phyloP scores from a whole-genome alignment of 257 asterid genomes.

The Solanum virginianum region DNA sequence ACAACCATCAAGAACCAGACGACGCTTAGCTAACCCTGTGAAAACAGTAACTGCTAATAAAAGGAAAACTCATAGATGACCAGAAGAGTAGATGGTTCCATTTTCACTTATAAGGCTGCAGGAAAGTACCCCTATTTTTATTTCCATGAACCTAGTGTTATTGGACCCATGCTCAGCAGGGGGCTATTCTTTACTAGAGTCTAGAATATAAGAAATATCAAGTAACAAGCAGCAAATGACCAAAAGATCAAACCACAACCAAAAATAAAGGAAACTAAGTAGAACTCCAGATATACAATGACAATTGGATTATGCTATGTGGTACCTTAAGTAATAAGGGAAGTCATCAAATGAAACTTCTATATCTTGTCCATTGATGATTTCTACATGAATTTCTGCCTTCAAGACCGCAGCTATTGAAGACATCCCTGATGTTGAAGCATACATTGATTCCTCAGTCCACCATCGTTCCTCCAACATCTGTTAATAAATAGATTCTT shows the following conservation, averaged over 20 bases:
- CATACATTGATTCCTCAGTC: slow-evolving; percentile 35
- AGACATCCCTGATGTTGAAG: slow-evolving; percentile 43
- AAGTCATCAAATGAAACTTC: slow-evolving; percentile 74
- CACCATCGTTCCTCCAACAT: slow-evolving; percentile 46
- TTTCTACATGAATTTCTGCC: slow-evolving; percentile 39
- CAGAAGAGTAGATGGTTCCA: too few species aligned
- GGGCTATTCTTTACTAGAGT: too few species aligned
- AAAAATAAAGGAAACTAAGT: not conserved
- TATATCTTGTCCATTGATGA: slow-evolving; percentile 41
- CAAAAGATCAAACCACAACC: not conserved
- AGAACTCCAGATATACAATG: not conserved
- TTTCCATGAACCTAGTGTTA: too few species aligned
- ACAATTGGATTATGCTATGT: not conserved
- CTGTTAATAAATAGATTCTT: slow-evolving; percentile 15
- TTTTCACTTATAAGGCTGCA: too few species aligned
- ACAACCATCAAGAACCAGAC: not conserved
- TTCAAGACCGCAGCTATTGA: slow-evolving; percentile 37
- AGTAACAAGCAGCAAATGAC: not conserved
- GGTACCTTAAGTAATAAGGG: slow-evolving; percentile 80
- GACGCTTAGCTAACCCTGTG: not conserved
- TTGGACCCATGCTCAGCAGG: too few species aligned
- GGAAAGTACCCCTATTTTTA: too few species aligned
- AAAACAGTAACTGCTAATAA: not conserved
- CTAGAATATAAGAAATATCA: not conserved
- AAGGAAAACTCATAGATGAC: not conserved